These are phyloP conservation scores for Calocybe gangraenosa DNA, from an alignment of 768 basidiomycete species.

Conservation along the genomic window DNA sequence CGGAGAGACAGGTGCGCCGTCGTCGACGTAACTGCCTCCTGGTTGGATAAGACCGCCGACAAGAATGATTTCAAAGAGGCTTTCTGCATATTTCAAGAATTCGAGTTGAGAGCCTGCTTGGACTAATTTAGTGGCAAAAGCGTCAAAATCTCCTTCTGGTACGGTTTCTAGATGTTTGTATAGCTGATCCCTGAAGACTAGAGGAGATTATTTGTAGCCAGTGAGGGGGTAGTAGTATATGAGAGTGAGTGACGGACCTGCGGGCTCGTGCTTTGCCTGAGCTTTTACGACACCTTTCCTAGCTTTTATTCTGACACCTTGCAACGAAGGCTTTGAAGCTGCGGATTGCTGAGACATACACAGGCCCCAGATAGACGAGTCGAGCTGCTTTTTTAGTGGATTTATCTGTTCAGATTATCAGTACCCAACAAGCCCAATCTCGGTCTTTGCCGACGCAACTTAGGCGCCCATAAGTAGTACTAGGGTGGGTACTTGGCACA, in stretches of 20 bases:
- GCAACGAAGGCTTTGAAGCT: slow-evolving; percentile 83
- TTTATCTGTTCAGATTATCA: slow-evolving; percentile 4
- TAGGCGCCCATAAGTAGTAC: no score
- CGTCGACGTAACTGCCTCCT: slow-evolving; percentile 88
- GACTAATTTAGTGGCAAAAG: slow-evolving; percentile 77
- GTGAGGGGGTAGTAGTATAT: background rate
- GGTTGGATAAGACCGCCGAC: slow-evolving; percentile 96
- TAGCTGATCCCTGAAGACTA: slow-evolving; percentile 92
- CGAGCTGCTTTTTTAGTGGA: background rate
- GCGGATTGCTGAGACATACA: slow-evolving; percentile 92
- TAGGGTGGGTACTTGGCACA: no score
- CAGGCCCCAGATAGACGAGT: slow-evolving; percentile 23
- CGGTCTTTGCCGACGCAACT: slow-evolving; percentile 20
- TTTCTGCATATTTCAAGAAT: slow-evolving; percentile 94
- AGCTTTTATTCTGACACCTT: slow-evolving; percentile 91
- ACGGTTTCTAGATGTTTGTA: slow-evolving; percentile 88
- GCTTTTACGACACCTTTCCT: slow-evolving; percentile 92
- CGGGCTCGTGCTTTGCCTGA: slow-evolving; percentile 89
- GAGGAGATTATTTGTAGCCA: slow-evolving; percentile 10
- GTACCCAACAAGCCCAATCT: background rate
- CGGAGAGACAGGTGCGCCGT: slow-evolving; percentile 78
- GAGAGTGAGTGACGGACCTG: slow-evolving; percentile 36
- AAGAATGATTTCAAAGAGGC: slow-evolving; percentile 93
- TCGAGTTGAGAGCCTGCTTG: slow-evolving; percentile 93
- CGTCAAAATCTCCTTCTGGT: slow-evolving; percentile 75